Evolutionary conservation across 1,139 yeast genomes (phyloP), one percentile per base, ranked within the genome.

Genomic region (Candida mesenterica): DNA sequence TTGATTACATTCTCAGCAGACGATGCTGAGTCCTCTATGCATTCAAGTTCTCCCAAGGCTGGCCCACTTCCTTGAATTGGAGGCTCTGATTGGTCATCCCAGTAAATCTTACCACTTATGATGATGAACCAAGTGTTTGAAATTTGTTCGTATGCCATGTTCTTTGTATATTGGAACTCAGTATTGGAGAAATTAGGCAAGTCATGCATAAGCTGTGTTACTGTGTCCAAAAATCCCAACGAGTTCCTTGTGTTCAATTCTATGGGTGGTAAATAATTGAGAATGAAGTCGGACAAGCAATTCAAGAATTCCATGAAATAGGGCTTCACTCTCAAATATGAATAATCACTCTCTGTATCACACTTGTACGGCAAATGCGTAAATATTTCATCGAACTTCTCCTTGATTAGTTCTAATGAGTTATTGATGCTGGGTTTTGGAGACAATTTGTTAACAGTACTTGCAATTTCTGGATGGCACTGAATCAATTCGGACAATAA

Each of bases 251-350:
- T 62, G 47, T 77, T 78, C 13, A 67, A 55, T 53, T 83, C 89
- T 39, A 78, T 72, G 7, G 96, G 96, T 15, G 96, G 95, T 42
- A 89, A 68, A 53, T 83, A 85, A 51, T 77, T 81, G 44, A 85
- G 68, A 5, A 88, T 79, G 55, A 82, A 89, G 59, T 89, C 97
- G 28, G 86, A 78, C 37, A 90, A 64, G 31, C 94, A 82, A 48
- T 77, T 73, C 44, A 88, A 72, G 51, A 90, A 87, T 50, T 87
- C 96, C 45, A 79, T 75, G 41, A 89, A 72, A 39, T 68, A 62
- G 2, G 88, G 80, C 51, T 87, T 82, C 37, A 90, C 84, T 40
- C 97, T 72, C 40, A 87, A 68, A 59, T 82, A 92, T n/a, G 96
- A 82, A 55, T 92, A 92, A 57, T 90, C 97, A 35, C 85, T 79